A percentile compares a stretch with the other conserved stretches of the same genome.
Evolutionary conservation across 2,329 filamentous ascomycete species (phyloP).

Genomic region (Aspergillus sp.): DNA sequence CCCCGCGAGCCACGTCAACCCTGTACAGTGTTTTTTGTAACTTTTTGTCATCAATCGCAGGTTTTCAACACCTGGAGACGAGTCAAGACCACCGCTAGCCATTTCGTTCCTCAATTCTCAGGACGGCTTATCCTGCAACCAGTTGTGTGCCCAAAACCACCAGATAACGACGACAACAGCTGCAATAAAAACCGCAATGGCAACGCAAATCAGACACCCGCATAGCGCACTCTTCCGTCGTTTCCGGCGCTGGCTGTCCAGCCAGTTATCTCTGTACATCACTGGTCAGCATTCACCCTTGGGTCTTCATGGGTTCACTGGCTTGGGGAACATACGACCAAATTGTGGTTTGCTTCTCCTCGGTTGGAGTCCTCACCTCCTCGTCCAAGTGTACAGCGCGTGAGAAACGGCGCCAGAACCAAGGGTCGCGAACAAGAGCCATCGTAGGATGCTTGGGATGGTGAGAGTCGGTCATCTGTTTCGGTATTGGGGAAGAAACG

Average conservation of each 20-base stretch:
- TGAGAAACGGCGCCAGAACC: conserved; percentile 62
- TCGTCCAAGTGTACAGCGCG: conserved; percentile 58
- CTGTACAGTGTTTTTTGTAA: neutral
- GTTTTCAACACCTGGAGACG: neutral
- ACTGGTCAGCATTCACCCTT: neutral
- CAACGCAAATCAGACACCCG: conserved; percentile 39
- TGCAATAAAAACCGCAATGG: conserved; percentile 23
- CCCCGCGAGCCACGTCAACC: neutral
- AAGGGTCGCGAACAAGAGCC: conserved; percentile 56
- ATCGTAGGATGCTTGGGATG: conserved; percentile 28
- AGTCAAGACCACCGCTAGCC: neutral
- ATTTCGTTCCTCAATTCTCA: neutral
- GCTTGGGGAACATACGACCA: conserved; percentile 21
- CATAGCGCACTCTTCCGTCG: conserved; percentile 48
- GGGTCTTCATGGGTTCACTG: too few relatives aligned
- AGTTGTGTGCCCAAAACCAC: conserved; percentile 40
- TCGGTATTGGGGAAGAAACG: neutral
- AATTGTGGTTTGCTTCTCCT: conserved; percentile 18
- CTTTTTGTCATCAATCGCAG: neutral
- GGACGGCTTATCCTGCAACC: conserved; percentile 23
- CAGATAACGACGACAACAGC: conserved; percentile 45
- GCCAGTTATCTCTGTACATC: conserved; percentile 52
- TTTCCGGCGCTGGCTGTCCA: conserved; percentile 52
- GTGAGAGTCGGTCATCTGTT: neutral
- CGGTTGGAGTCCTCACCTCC: conserved; percentile 32